phyloP scores from a whole-genome alignment of 257 asterid species.

The Scutellaria galericulata region DNA sequence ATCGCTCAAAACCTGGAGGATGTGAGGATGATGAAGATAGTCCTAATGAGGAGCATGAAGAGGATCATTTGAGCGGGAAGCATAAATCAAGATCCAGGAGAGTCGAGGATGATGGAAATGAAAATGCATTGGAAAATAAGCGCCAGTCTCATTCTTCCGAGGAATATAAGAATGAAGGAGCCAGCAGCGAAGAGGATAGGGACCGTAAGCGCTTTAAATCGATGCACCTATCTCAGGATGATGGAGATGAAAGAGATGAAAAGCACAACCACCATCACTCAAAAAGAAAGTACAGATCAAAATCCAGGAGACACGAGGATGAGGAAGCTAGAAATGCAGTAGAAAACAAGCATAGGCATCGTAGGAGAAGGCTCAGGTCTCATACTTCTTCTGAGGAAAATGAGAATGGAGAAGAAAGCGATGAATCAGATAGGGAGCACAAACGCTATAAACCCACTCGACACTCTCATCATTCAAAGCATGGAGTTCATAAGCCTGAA shows the following conservation, averaged over 20 bases:
- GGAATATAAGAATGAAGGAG: conserved; percentile 42
- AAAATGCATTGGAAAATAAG: conserved; percentile 39
- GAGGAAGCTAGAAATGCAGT: conserved; percentile 28
- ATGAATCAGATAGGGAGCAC: background rate
- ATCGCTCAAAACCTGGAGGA: conserved; percentile 45
- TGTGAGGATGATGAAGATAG: conserved; percentile 43
- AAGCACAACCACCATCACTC: conserved; percentile 51
- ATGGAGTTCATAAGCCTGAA: background rate
- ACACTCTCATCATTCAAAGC: background rate
- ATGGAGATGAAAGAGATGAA: conserved; percentile 40
- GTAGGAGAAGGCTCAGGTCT: conserved; percentile 27
- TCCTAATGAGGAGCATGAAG: conserved; percentile 32
- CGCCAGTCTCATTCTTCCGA: conserved; percentile 38
- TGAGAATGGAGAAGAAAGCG: conserved; percentile 23
- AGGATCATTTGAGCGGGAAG: conserved; percentile 47
- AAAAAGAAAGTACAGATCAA: conserved; percentile 45
- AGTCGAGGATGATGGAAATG: conserved; percentile 42
- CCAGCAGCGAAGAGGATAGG: conserved; percentile 44
- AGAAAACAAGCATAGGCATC: conserved; percentile 22
- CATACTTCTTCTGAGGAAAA: conserved; percentile 25
- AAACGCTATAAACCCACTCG: background rate
- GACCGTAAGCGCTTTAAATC: conserved; percentile 38
- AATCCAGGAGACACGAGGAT: conserved; percentile 38
- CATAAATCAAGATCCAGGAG: conserved; percentile 56
- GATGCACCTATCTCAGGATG: conserved; percentile 44